Conservation (phyloP, 352 stramenopile genomes). For the Globisporangium polare region DNA sequence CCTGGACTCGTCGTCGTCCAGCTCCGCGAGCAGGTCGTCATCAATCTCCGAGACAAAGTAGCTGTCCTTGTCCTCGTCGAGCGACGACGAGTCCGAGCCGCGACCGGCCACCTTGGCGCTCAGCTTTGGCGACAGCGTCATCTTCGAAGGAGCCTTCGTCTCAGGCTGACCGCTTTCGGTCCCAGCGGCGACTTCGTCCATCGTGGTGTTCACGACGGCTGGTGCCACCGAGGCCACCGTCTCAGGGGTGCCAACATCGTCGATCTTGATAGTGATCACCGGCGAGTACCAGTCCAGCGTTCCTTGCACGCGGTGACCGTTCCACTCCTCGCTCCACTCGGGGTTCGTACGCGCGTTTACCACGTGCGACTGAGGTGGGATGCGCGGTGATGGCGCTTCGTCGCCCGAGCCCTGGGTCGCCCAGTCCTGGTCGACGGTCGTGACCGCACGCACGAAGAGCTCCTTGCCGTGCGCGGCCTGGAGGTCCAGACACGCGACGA, state of each 20-base stretch:
- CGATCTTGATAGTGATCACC: constrained; percentile 35
- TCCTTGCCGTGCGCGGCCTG: constrained; percentile 21
- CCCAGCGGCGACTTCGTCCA: not conserved
- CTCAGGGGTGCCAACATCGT: not conserved
- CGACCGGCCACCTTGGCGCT: constrained; percentile 1
- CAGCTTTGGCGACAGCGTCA: constrained; percentile 13
- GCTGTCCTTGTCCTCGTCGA: constrained; percentile 10
- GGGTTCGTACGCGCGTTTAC: constrained; percentile 80
- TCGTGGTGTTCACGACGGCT: not conserved
- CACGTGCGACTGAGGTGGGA: constrained; percentile 75
- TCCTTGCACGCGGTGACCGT: constrained; percentile 59
- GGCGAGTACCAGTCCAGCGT: constrained; percentile 63
- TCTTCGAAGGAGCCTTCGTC: constrained; percentile 4
- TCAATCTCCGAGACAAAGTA: constrained; percentile 11
- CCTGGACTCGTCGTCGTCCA: not conserved
- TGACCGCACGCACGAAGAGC: constrained; percentile 57
- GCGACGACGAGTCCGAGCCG: constrained; percentile 3
- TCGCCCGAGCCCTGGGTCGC: constrained; percentile 41
- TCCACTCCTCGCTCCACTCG: constrained; percentile 57
- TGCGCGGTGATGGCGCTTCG: constrained; percentile 49
- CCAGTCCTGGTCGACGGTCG: constrained; percentile 82
- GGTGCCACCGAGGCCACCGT: not conserved
- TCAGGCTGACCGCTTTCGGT: not conserved
- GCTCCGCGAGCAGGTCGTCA: not conserved
- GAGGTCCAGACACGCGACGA: constrained; percentile 59